Conservation (phyloP, 352 stramenopile species). For the Chrysophaeum taylorii region DNA sequence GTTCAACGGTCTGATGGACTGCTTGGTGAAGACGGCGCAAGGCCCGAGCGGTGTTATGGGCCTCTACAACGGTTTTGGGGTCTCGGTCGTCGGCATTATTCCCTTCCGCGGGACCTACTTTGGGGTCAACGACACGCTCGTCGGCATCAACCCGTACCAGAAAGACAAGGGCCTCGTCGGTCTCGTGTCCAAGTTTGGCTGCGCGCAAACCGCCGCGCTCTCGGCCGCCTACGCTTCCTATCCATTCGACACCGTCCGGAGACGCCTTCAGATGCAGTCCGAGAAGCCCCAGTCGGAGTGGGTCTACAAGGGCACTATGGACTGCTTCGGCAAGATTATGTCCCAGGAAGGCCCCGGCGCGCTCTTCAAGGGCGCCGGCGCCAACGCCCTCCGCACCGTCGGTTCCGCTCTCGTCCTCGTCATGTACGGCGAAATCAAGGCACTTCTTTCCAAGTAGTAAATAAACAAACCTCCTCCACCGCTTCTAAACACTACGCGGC, state of each 20-base stretch:
- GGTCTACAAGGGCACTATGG: conserved; percentile 88
- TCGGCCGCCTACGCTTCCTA: conserved; percentile 63
- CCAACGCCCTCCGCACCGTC: conserved; percentile 96
- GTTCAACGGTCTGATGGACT: conserved; percentile 95
- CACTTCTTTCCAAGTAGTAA: conserved; percentile 39
- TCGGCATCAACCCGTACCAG: conserved; percentile 76
- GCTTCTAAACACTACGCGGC: no score
- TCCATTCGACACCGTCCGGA: conserved; percentile 72
- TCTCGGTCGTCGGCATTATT: conserved; percentile 96
- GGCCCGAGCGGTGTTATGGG: conserved; percentile 56
- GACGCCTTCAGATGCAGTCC: conserved; percentile 76
- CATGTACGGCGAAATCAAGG: conserved; percentile 98
- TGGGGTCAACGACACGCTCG: conserved; percentile 92
- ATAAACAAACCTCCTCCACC: no score
- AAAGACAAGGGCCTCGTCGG: conserved; percentile 54
- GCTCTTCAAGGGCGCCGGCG: conserved; percentile 97
- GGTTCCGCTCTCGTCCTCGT: conserved; percentile 95
- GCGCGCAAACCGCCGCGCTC: conserved; percentile 63
- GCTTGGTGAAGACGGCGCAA: conserved; percentile 79
- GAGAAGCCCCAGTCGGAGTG: conserved; percentile 84
- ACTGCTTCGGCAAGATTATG: conserved; percentile 94
- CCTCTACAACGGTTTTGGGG: conserved; percentile 97
- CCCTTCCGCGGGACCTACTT: conserved; percentile 97
- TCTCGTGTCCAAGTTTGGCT: conserved; percentile 58
- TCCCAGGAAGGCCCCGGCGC: conserved; percentile 82